Evolutionary conservation across 805 yeast genomes (phyloP), one percentile per base, ranked within the genome.

Genomic region (Brettanomyces naardenensis): DNA sequence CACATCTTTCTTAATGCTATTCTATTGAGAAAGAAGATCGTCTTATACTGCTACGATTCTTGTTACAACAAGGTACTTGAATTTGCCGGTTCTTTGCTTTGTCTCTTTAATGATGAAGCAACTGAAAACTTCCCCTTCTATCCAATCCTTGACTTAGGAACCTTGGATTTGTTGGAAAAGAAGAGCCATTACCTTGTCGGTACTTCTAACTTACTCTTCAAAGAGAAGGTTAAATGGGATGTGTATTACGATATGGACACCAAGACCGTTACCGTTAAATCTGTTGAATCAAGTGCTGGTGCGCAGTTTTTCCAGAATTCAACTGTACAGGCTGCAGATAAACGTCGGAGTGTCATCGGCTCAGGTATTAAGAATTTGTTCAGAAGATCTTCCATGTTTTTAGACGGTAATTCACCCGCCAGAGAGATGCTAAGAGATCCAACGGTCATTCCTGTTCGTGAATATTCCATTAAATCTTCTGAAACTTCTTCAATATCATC

Each of bases 181-280:
- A 60, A 59, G 21, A 10, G 7, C 7, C 17, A 21, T 14, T 74
- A 63, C 46, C 58, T 81, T 34, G 69, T 82, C 2, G 90, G 90
- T 3, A 79, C 87, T 3, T 74, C 80, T 29, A 81, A 81, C 51
- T 72, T 80, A 13, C 69, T 78, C 29, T 73, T 81, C 51, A 75
- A 75, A 48, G 66, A 71, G 23, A 69, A 69, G 40, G 64, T 53
- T 5, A 42, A 41, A 18, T 80, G 83, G 81, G 84, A 81, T 53
- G 53, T 76, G 23, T 66, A 74, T 42, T 72, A 76, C 40, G 79
- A 81, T 52, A 48, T 81, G 43, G 88, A 80, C 48, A 36, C 65
- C 0, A 71, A 70, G 33, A 68, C 63, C 38, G 48, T 76, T 28
- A 46, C 52, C 22, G 33, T 40, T 10, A 35, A 35, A 17, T 33